Conservation (phyloP, 495 filamentous ascomycete genomes). For the Coniosporium apollinis region DNA sequence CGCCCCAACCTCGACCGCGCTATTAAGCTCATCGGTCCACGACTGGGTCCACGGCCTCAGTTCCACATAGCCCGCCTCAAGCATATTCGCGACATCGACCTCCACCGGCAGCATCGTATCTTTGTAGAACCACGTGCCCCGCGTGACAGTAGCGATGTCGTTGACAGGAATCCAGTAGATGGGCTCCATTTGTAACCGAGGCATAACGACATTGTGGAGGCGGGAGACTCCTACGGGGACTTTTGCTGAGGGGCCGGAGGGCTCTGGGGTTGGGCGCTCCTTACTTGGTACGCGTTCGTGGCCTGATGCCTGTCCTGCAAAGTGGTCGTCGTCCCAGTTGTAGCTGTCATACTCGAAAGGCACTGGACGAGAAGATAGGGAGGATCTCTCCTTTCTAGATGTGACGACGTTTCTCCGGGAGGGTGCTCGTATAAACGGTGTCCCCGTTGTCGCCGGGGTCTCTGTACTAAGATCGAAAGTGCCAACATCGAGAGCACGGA, state of each 20-base stretch:
- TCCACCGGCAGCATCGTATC: conserved; percentile 88
- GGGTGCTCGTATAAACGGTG: conserved; percentile 26
- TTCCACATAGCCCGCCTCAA: conserved; percentile 76
- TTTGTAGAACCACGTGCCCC: conserved; percentile 94
- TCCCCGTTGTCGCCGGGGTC: conserved; percentile 20
- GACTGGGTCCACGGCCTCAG: conserved; percentile 82
- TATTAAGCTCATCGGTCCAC: conserved; percentile 83
- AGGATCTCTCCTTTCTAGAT: neutral
- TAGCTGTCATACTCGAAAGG: conserved; percentile 20
- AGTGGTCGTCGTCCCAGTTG: conserved; percentile 19
- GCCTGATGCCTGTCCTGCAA: neutral
- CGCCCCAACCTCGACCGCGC: conserved; percentile 77
- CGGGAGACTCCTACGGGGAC: conserved; percentile 26
- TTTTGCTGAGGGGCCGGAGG: conserved; percentile 13
- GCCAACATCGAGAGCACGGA: neutral
- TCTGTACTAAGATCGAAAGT: conserved; percentile 3
- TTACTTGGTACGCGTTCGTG: neutral
- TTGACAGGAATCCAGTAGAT: conserved; percentile 98
- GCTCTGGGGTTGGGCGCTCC: conserved; percentile 3
- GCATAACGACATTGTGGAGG: conserved; percentile 26
- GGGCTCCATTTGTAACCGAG: conserved; percentile 52
- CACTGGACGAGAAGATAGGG: conserved; percentile 3
- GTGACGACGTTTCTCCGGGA: conserved; percentile 14
- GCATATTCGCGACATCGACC: conserved; percentile 72
- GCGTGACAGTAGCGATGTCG: conserved; percentile 64